phyloP scores from a whole-genome alignment of 495 filamentous ascomycete species.

The Aspergillus homomorphus region DNA sequence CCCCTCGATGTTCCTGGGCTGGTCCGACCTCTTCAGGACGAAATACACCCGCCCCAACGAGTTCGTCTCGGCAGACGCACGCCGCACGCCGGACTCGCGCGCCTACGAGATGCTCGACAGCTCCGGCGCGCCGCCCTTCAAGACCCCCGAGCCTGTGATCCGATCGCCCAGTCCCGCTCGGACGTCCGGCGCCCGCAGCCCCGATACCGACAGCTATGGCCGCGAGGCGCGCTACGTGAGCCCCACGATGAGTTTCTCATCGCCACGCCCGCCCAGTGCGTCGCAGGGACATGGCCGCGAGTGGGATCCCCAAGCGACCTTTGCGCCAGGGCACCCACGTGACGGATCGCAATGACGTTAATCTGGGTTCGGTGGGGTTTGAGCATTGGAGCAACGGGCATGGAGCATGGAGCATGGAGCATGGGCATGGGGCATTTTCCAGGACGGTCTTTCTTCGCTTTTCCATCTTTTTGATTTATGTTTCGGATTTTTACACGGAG shows the following conservation, averaged over 20 bases:
- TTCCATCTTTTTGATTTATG: not conserved
- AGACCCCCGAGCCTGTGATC: conserved; percentile 44
- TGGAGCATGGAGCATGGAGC: too few relatives aligned
- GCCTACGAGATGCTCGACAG: conserved; percentile 81
- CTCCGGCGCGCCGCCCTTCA: conserved; percentile 25
- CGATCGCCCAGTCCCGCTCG: conserved; percentile 40
- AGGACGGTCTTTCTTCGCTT: too few relatives aligned
- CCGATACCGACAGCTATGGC: conserved; percentile 39
- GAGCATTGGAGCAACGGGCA: not conserved
- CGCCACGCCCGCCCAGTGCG: conserved; percentile 50
- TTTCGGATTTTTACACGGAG: not conserved
- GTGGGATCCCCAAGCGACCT: conserved; percentile 42
- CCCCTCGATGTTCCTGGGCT: conserved; percentile 77
- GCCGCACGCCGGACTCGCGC: conserved; percentile 59
- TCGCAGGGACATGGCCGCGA: conserved; percentile 23
- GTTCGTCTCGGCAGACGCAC: conserved; percentile 85
- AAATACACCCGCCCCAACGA: conserved; percentile 53
- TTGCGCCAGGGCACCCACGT: conserved; percentile 27
- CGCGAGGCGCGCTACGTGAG: conserved; percentile 53
- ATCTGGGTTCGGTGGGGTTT: conserved; percentile 5
- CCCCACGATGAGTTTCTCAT: conserved; percentile 59
- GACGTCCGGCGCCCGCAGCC: conserved; percentile 29
- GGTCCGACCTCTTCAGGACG: conserved; percentile 62
- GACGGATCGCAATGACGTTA: conserved; percentile 4
- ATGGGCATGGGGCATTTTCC: too few relatives aligned